Base-by-base conservation (phyloP, 805 yeast species). In the Wickerhamiella azyma region DNA sequence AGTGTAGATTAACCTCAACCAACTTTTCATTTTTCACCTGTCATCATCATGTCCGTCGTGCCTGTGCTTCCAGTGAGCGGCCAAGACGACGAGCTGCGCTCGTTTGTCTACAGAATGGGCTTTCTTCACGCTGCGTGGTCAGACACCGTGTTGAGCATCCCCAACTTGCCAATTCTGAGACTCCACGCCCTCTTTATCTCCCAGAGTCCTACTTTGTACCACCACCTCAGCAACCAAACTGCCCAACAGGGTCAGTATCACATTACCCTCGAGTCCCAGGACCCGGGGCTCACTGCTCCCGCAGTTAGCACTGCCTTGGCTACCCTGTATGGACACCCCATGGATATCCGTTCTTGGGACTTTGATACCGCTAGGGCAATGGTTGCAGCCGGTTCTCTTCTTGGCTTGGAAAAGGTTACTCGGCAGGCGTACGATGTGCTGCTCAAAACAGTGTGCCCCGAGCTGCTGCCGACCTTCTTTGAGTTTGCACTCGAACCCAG, bases 111-210 rank as follows among this genome's bases (percentile, higher is more conserved):
- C 41, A 53, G 53, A 26, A 57, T 54, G 9, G 64, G 64, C 6
- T 60, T 60, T 43, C 39, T 58, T 18, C 61, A 59, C 47, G 63
- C 58, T 9, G 64, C 63, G 9, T 61, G 64, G 64, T 59, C 64
- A 9, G 65, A 61, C 41, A 60, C 64, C 9, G 53, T 57, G 26
- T 51, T 61, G 37, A 46, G 38, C 18, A 49, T 60, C 26, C 39
- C 55, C 7, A 57, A 53, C 18, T 52, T 55, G 39, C 58, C 60
- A 3, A 53, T 53, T 9, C 46, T 60, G 26, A 49, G 63, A 8
- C 52, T 61, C 11, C 66, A 62, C 47, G 59, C 66, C 1, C 55
- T 62, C 30, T 53, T 62, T 44, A 59, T 56, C 4, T 54, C 61
- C 29, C 53, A 61, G 29, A 61, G 64, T 26, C 63, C 64, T 7